Base-by-base conservation (phyloP, 495 filamentous ascomycete genomes). In the Tuber umbilicatum region DNA sequence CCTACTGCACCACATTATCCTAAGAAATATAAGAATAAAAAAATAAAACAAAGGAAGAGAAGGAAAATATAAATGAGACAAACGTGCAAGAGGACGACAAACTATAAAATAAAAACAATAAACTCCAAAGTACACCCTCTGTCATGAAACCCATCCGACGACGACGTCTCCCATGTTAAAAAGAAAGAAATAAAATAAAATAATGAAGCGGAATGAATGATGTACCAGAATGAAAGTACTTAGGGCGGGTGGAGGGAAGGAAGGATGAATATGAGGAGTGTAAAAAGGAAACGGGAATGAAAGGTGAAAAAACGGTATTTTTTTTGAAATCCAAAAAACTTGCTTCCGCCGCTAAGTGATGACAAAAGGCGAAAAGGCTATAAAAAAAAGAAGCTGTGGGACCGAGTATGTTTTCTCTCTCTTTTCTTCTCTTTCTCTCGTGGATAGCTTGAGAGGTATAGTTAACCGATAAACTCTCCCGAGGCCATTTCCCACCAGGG, bases 391-490 rank as follows among this genome's bases (percentile, higher is more conserved):
- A 71, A 69, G 45, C 45, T 64, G 73, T 41, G 47, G 69, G 43
- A 31, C n/a, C 45, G 45, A 55, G 43, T 72, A 72, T 74, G 72
- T 64, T 67, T 16, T 43, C 39, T 27, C 70, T 72, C 70, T 74
- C 39, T 37, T 70, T 71, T 73, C 60, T 72, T 70, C 72, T 69
- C 77, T 70, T 64, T 68, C 55, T 70, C 76, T 78, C 73, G 76
- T 81, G 41, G 69, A 37, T 77, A 74, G 70, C 72, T 60, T 42
- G 68, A 70, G 81, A 74, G 71, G 69, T 78, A 39, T 68, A 68
- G 47, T 72, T 77, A 89, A n/a, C 89, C 90, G 77, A 91, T 89
- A 76, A 91, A 91, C 80, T 91, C 90, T 42, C 88, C 90, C 75
- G 85, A 84, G 42, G 88, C 87, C 73, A 91, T 81, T 68, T 87